Evolutionary conservation across 805 yeast genomes (phyloP).

Genomic region (Zygoascus biomembranicola): DNA sequence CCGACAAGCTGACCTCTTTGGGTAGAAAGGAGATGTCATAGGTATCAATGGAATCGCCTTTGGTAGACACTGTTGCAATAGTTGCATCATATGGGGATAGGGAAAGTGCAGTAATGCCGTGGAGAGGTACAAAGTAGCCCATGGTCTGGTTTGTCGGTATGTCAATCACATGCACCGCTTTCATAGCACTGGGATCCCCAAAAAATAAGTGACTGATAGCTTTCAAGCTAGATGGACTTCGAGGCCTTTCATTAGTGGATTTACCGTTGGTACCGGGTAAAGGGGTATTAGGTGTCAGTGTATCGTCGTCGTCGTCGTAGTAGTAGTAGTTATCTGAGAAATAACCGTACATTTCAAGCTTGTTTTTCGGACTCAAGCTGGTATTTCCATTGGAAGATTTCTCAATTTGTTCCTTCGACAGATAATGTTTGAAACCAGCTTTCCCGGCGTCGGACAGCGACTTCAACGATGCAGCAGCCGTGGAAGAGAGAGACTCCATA

Average conservation of each 20-base stretch:
- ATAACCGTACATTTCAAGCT: not conserved
- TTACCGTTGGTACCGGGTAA: constrained; percentile 3
- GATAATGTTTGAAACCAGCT: constrained; percentile 32
- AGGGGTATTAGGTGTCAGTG: not conserved
- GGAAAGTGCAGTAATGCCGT: constrained; percentile 52
- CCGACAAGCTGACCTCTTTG: constrained; percentile 43
- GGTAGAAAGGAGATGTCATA: constrained; percentile 56
- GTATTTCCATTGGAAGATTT: not conserved
- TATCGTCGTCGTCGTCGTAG: not conserved
- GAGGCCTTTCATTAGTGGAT: not conserved
- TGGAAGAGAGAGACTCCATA: constrained; percentile 39
- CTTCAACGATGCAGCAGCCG: constrained; percentile 43
- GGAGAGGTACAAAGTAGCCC: constrained; percentile 47
- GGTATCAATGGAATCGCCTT: constrained; percentile 56
- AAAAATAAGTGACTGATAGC: constrained; percentile 12
- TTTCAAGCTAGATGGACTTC: not conserved
- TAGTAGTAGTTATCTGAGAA: not conserved
- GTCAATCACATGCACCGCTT: constrained; percentile 41
- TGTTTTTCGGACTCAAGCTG: not conserved
- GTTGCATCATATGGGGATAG: constrained; percentile 54
- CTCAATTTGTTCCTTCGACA: not conserved
- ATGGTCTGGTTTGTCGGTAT: constrained; percentile 33
- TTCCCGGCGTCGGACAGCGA: constrained; percentile 43
- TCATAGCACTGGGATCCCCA: constrained; percentile 17
- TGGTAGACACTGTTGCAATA: constrained; percentile 42